Conservation (phyloP, 371 early-diverging fungal genomes). For the Apophysomyces elegans region DNA sequence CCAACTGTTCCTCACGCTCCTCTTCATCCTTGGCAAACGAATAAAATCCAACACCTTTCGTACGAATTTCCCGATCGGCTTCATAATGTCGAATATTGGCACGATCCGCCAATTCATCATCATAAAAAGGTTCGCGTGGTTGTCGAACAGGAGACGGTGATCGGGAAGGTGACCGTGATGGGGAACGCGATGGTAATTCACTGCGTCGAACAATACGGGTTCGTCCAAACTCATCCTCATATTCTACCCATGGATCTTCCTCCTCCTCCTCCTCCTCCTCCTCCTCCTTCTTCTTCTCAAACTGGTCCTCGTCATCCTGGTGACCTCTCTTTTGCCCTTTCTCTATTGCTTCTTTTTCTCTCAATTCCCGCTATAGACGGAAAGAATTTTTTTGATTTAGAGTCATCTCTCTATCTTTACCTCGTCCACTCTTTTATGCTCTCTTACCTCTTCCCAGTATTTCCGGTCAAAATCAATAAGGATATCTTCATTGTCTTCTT, state of each 20-base stretch:
- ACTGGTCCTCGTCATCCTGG: slow-evolving; percentile 8
- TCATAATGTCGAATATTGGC: slow-evolving; percentile 56
- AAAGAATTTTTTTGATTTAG: too few relatives aligned
- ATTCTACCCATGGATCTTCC: slow-evolving; percentile 80
- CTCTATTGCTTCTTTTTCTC: not conserved
- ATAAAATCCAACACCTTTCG: slow-evolving; percentile 78
- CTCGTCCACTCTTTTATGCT: not conserved
- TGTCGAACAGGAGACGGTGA: slow-evolving; percentile 9
- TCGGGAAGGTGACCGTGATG: slow-evolving; percentile 24
- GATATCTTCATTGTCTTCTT: slow-evolving; percentile 31
- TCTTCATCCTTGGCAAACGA: slow-evolving; percentile 72
- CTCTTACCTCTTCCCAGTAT: slow-evolving; percentile 40
- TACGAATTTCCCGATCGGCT: slow-evolving; percentile 64
- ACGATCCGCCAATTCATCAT: slow-evolving; percentile 31
- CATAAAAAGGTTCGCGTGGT: slow-evolving; percentile 17
- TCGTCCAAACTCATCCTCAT: slow-evolving; percentile 81
- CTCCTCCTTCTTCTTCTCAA: slow-evolving; percentile 19
- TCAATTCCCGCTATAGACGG: slow-evolving; percentile 9
- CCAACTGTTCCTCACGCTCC: slow-evolving; percentile 69
- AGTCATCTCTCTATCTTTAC: not conserved
- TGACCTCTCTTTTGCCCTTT: not conserved
- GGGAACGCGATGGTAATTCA: slow-evolving; percentile 46
- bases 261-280: slow-evolving; percentile 38
- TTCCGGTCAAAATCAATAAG: slow-evolving; percentile 58
- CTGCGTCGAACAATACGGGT: slow-evolving; percentile 73